Conservation (phyloP, 2,329 filamentous ascomycete genomes). For the Talaromyces piceae region DNA sequence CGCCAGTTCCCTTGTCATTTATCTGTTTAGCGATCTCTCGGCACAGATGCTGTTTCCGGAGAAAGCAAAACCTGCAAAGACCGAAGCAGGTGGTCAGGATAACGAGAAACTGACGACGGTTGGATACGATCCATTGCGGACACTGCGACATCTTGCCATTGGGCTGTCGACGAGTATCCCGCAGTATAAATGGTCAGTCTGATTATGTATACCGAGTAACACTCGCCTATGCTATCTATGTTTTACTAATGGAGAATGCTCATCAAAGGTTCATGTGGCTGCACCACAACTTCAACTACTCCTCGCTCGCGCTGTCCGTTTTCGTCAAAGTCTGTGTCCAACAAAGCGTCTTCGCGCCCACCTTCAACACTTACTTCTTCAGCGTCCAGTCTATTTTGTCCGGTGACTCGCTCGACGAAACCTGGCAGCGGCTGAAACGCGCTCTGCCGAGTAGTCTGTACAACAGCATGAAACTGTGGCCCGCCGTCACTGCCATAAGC, state of each 20-base stretch:
- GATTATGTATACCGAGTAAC: neutral
- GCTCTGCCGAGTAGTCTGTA: slow-evolving; percentile 69
- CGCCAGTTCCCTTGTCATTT: slow-evolving; percentile 67
- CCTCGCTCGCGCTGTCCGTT: slow-evolving; percentile 63
- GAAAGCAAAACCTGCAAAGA: slow-evolving; percentile 19
- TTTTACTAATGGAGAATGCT: too few relatives aligned
- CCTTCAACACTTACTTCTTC: slow-evolving; percentile 81
- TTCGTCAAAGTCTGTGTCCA: slow-evolving; percentile 71
- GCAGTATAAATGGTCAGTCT: slow-evolving; percentile 66
- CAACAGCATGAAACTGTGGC: slow-evolving; percentile 85
- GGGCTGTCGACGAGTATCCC: slow-evolving; percentile 68
- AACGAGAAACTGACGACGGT: slow-evolving; percentile 30
- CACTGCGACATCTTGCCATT: slow-evolving; percentile 64
- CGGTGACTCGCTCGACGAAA: slow-evolving; percentile 57
- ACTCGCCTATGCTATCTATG: neutral
- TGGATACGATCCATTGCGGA: slow-evolving; percentile 61
- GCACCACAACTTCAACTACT: slow-evolving; percentile 74
- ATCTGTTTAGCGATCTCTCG: slow-evolving; percentile 67
- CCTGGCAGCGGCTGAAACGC: slow-evolving; percentile 61
- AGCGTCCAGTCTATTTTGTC: slow-evolving; percentile 67
- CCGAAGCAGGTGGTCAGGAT: slow-evolving; percentile 14
- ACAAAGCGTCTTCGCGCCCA: slow-evolving; percentile 71
- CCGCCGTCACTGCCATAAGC: slow-evolving; percentile 74
- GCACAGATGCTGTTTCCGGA: slow-evolving; percentile 60
- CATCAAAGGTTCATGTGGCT: slow-evolving; percentile 66